Evolutionary conservation across 225 moss, liverwort and hornwort genomes (phyloP).

Genomic region (Sphagnum tenellum): DNA sequence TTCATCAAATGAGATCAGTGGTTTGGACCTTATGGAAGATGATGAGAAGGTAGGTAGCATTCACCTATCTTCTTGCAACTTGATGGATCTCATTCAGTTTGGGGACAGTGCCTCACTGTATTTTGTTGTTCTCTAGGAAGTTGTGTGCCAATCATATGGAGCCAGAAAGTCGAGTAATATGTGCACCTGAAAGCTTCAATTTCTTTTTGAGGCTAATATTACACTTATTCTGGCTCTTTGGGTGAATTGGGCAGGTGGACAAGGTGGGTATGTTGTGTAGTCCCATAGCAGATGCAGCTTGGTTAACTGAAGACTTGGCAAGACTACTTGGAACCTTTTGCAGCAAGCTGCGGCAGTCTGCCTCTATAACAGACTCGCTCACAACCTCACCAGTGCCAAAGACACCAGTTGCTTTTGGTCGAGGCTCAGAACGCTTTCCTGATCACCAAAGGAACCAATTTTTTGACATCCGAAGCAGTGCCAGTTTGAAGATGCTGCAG

Average conservation of each 20-base stretch:
- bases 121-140: no score
- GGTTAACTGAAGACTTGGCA: constrained; percentile 45
- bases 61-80: no score
- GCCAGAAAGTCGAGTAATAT: no score
- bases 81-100: no score
- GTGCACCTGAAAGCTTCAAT: no score
- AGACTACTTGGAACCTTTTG: constrained; percentile 43
- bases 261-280: constrained; percentile 50
- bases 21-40: constrained; percentile 5
- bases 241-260: constrained; percentile 28
- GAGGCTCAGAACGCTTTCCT: constrained; percentile 16
- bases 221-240: background rate
- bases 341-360: constrained; percentile 39
- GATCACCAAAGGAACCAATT: constrained; percentile 29
- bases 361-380: constrained; percentile 13
- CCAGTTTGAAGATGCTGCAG: constrained; percentile 42
- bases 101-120: no score
- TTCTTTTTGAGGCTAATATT: no score
- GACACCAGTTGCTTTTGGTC: constrained; percentile 17
- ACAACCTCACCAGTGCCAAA: constrained; percentile 20
- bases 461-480: constrained; percentile 43
- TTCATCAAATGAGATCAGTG: constrained; percentile 10
- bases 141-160: no score
- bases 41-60: constrained; percentile 20
- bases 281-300: constrained; percentile 43